Evolutionary conservation across 495 filamentous ascomycete species (phyloP), one percentile per base, ranked within the genome.

Genomic region (Aspergillus asperescens): DNA sequence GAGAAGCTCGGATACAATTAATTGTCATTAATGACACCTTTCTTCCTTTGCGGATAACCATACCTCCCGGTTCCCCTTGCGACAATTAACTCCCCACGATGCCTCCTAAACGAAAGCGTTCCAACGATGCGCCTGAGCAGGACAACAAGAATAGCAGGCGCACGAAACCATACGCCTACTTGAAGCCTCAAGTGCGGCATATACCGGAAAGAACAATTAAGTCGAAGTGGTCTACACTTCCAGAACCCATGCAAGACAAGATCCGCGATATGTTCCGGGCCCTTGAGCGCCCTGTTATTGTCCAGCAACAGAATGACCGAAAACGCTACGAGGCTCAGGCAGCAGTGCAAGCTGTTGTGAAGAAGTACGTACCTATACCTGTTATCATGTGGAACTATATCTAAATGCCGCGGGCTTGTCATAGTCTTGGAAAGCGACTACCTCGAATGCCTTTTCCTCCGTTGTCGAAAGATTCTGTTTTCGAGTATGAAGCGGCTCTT

Each of bases 391-490:
- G 27, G 1, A 8, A 19, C 35, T 13, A 20, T 42, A 18, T 20
- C n/a, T 24, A 35, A 22, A 18, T 16, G 15, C n/a, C 10, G 12
- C 25, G 10, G n/a, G 19, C 20, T 23, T 19, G 25, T 31, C 6
- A 23, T 49, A 76, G 71, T 48, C 64, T 83, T 34, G 72, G 64
- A 41, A 75, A 69, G 52, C 67, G 73, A 34, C 60, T 84, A 12
- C 77, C 79, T 23, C 70, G 74, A 35, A 78, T 82, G 71, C 80
- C 80, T 25, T 83, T 87, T 52, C 83, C 83, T 3, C 78, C 75
- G 7, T 66, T 73, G 37, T 74, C 79, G 5, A 78, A 75, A 50
- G 81, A 80, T 27, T 65, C 73, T 0, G 69, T 77, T 54, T 85
- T 87, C 56, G 78, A 85, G 57, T 78, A 79, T 49, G 81, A 85